These are phyloP conservation scores for Cynara cardunculus DNA, from an alignment of 129 eudicot species.

Conservation along the genomic window DNA sequence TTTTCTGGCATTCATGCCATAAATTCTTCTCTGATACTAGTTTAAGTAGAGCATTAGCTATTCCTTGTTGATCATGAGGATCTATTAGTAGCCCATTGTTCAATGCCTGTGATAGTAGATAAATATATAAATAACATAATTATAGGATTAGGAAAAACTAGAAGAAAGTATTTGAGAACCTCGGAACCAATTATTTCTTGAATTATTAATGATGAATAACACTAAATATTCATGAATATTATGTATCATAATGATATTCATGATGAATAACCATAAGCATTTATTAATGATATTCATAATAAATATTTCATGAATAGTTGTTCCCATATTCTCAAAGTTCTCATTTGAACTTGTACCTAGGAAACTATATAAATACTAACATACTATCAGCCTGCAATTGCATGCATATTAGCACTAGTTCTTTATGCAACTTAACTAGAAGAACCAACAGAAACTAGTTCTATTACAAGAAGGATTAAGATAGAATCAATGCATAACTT, in stretches of 20 bases:
- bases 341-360: background rate
- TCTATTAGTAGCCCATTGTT: constrained; percentile 83
- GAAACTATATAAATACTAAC: background rate
- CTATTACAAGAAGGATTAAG: background rate
- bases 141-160: background rate
- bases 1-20: constrained; percentile 78
- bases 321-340: background rate
- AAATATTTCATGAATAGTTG: background rate
- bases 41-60: constrained; percentile 80
- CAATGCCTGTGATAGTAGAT: constrained; percentile 45
- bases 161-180: background rate
- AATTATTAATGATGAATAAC: background rate
- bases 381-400: background rate
- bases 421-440: background rate
- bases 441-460: background rate
- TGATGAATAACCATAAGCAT: background rate
- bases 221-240: background rate
- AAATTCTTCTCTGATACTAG: constrained; percentile 79
- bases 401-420: background rate
- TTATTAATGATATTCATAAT: background rate
- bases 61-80: constrained; percentile 83
- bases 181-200: background rate
- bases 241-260: background rate
- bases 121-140: background rate
- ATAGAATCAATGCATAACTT: background rate